A percentile compares a stretch with the other conserved stretches of the same genome.
Conservation (phyloP, 441 rosid species). For the Populus hybrid region DNA sequence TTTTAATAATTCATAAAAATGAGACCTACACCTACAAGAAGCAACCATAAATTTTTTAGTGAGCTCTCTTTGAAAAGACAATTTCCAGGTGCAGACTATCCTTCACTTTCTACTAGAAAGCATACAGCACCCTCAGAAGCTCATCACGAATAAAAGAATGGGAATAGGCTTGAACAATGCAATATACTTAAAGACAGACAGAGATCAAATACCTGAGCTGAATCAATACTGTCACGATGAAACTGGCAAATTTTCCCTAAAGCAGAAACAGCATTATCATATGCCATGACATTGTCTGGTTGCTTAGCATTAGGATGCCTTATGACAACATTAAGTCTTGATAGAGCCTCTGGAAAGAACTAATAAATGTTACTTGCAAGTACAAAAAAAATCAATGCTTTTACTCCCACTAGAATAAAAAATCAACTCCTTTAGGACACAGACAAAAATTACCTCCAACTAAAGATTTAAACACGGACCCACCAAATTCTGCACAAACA, state of each 20-base stretch:
- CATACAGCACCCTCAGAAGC: background rate
- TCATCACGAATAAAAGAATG: background rate
- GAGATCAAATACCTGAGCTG: conserved; percentile 69
- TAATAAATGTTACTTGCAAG: conserved; percentile 21
- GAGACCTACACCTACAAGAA: background rate
- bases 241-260: conserved; percentile 94
- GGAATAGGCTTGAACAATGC: conserved; percentile 5
- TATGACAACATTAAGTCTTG: conserved; percentile 88
- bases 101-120: background rate
- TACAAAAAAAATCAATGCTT: background rate
- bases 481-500: conserved; percentile 98
- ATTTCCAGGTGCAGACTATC: background rate
- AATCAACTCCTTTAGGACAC: background rate
- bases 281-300: conserved; percentile 91
- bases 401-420: background rate
- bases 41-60: background rate
- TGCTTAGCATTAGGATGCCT: conserved; percentile 78
- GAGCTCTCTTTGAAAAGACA: background rate
- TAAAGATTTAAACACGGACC: conserved; percentile 84
- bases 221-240: conserved; percentile 83
- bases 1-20: background rate
- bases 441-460: conserved; percentile 68
- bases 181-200: conserved; percentile 5
- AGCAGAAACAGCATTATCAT: conserved; percentile 99
- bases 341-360: conserved; percentile 80